Conservation (phyloP, 306 rosid genomes). For the Elaeagnus macrophylla region DNA sequence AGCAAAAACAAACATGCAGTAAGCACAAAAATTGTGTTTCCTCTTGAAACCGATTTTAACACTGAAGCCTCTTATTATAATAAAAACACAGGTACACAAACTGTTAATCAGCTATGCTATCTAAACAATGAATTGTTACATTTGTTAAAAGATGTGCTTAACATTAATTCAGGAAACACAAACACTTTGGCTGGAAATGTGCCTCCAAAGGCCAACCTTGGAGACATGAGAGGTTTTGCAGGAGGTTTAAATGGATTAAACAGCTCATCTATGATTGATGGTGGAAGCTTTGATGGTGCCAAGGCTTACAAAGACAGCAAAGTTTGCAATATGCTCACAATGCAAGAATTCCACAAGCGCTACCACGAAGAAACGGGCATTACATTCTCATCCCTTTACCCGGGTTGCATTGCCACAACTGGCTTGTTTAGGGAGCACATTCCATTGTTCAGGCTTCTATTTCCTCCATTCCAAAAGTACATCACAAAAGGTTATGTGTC, state of each 20-base stretch:
- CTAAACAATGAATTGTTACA: background rate
- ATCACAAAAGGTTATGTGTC: conserved; percentile 94
- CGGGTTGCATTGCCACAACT: background rate
- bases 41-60: no score
- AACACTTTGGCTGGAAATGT: background rate
- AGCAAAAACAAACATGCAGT: no score
- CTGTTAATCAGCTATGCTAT: background rate
- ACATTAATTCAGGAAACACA: background rate
- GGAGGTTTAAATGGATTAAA: background rate
- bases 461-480: conserved; percentile 97
- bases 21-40: no score
- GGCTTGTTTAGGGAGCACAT: background rate
- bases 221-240: conserved; percentile 49
- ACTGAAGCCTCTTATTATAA: no score
- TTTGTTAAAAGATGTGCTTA: conserved; percentile 5
- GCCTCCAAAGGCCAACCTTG: background rate
- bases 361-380: conserved; percentile 35
- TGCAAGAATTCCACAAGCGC: background rate
- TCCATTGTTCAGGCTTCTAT: conserved; percentile 38
- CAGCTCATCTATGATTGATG: background rate
- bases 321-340: background rate
- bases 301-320: background rate
- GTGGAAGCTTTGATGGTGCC: background rate
- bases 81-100: no score
- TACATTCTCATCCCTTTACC: conserved; percentile 38